These are phyloP conservation scores for Purpureocillium takamizusanense DNA, from an alignment of 2,329 filamentous ascomycete genomes.

Conservation along the genomic window DNA sequence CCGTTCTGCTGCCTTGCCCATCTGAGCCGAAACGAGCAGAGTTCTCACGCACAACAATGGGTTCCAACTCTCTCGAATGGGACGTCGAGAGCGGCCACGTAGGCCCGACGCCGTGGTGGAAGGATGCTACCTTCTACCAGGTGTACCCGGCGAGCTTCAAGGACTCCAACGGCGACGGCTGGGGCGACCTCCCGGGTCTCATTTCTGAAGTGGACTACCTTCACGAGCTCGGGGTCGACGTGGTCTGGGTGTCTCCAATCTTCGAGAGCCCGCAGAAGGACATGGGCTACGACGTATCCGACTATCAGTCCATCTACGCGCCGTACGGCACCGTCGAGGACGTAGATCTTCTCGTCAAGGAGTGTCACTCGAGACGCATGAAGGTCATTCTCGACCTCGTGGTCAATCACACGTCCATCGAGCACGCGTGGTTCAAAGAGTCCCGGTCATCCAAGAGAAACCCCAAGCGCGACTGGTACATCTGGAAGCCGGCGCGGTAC, in stretches of 20 bases:
- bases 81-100: slow-evolving; percentile 19
- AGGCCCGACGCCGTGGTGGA: slow-evolving; percentile 34
- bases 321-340: slow-evolving; percentile 58
- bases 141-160: slow-evolving; percentile 52
- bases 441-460: slow-evolving; percentile 39
- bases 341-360: slow-evolving; percentile 51
- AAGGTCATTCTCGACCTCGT: slow-evolving; percentile 65
- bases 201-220: slow-evolving; percentile 58
- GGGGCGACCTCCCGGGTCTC: slow-evolving; percentile 57
- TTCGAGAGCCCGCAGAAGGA: slow-evolving; percentile 41
- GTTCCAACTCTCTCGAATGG: slow-evolving; percentile 17
- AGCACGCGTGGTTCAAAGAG: slow-evolving; percentile 51
- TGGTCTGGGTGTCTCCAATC: slow-evolving; percentile 44
- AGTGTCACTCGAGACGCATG: slow-evolving; percentile 50
- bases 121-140: slow-evolving; percentile 37
- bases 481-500: slow-evolving; percentile 52
- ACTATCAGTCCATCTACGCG: slow-evolving; percentile 35
- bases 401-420: slow-evolving; percentile 56
- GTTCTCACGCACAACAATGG: slow-evolving; percentile 19
- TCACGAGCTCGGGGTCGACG: slow-evolving; percentile 49
- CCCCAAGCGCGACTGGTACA: slow-evolving; percentile 53
- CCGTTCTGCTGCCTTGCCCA: no score
- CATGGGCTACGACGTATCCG: slow-evolving; percentile 57
- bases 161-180: slow-evolving; percentile 50
- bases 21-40: no score